Percentiles rank a stretch among this genome's conserved stretches.
Evolutionary conservation across 345 rosid species (phyloP).

Genomic region (Psidium friedrichsthalianum): DNA sequence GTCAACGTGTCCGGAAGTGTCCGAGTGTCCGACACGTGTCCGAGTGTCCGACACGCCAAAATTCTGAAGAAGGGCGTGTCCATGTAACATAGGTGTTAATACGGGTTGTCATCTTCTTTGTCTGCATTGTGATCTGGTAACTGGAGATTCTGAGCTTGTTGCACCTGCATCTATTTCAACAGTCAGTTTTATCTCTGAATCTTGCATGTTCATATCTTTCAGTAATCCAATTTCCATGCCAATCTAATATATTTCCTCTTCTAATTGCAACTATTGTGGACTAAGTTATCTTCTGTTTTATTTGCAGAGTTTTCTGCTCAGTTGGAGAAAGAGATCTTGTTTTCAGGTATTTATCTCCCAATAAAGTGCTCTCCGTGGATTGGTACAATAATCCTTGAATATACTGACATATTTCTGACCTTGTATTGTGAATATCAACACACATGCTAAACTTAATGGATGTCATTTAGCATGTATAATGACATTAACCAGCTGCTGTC

Average conservation of each 20-base stretch:
- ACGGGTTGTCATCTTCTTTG: background rate
- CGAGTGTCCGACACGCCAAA: too few relatives aligned
- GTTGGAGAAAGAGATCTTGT: slow-evolving; percentile 78
- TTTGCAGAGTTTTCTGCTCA: slow-evolving; percentile 90
- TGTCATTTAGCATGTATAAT: background rate
- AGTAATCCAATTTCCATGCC: background rate
- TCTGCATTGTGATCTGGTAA: background rate
- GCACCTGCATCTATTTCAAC: background rate
- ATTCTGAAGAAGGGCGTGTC: too few relatives aligned
- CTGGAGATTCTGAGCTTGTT: background rate
- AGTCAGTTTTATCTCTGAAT: background rate
- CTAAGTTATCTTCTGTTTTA: background rate
- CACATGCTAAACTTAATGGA: background rate
- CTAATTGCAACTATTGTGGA: slow-evolving; percentile 4
- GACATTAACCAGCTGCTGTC: background rate
- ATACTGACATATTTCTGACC: background rate
- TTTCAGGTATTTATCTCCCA: slow-evolving; percentile 43
- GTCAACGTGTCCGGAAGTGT: too few relatives aligned
- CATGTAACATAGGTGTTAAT: too few relatives aligned
- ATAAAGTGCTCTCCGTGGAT: background rate
- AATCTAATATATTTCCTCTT: background rate
- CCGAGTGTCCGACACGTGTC: too few relatives aligned
- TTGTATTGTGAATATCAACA: background rate
- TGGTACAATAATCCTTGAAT: background rate
- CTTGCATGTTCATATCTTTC: background rate